phyloP scores from a whole-genome alignment of 177 flowering plant genomes.

The Vitis hybrid region DNA sequence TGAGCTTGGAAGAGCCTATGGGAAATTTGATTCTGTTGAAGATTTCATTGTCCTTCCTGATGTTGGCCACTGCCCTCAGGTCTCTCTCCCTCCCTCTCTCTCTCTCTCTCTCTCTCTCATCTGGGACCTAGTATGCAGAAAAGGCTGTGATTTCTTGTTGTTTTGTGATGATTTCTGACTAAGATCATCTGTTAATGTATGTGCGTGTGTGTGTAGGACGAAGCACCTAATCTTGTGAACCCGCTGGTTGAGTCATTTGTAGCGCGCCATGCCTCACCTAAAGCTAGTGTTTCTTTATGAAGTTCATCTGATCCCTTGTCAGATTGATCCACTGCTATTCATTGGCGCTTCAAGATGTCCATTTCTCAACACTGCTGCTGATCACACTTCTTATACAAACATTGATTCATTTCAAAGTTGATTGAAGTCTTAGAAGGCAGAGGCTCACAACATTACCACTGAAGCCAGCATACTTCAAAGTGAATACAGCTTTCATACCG shows the following conservation, averaged over 20 bases:
- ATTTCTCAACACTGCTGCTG: too few species aligned
- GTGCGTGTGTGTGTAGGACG: slow-evolving; percentile 46
- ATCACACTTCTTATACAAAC: too few species aligned
- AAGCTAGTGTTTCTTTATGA: slow-evolving; percentile 6
- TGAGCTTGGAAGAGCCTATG: slow-evolving; percentile 76
- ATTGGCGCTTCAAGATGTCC: not conserved
- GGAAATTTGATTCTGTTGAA: slow-evolving; percentile 66
- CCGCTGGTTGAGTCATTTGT: slow-evolving; percentile 76
- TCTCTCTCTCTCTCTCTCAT: not conserved
- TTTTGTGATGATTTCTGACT: not conserved
- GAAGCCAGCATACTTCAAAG: too few species aligned
- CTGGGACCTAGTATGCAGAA: not conserved
- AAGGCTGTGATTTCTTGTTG: too few species aligned
- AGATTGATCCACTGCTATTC: not conserved
- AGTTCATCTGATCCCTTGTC: slow-evolving; percentile 3
- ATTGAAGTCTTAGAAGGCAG: too few species aligned
- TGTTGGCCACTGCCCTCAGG: slow-evolving; percentile 99
- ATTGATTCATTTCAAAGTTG: too few species aligned
- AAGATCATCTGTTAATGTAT: not conserved
- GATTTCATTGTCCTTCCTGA: slow-evolving; percentile 78
- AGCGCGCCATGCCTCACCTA: slow-evolving; percentile 48
- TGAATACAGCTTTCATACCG: too few species aligned
- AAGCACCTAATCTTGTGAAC: slow-evolving; percentile 86
- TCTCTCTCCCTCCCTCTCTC: slow-evolving; percentile 28
- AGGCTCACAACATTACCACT: too few species aligned